Conservation (phyloP, 768 basidiomycete genomes). For the Podaxis carcinomalis region DNA sequence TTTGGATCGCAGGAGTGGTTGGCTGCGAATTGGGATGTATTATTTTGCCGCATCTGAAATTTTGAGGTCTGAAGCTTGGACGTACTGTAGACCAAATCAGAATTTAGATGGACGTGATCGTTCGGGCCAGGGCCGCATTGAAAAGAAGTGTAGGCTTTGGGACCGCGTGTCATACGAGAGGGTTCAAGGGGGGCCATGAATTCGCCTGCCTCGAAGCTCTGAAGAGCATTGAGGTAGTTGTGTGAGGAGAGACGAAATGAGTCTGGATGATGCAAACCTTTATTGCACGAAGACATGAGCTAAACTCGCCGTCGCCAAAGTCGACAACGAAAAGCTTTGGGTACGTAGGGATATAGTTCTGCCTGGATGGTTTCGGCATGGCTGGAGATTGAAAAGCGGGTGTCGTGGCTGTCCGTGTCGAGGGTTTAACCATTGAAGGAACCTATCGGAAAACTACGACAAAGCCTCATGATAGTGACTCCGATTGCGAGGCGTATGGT, state of each 20-base stretch:
- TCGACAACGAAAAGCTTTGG: constrained; percentile 30
- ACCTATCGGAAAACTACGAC: no score
- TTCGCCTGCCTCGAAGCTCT: constrained; percentile 37
- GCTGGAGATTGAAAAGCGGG: background rate
- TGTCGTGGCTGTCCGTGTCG: background rate
- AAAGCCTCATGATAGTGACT: background rate
- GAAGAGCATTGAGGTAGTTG: background rate
- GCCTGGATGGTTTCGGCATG: constrained; percentile 23
- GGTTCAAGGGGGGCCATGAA: constrained; percentile 28
- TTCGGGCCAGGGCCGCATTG: constrained; percentile 42
- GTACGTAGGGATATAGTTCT: constrained; percentile 30
- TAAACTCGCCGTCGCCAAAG: constrained; percentile 30
- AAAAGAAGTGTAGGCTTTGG: constrained; percentile 46
- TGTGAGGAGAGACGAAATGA: background rate
- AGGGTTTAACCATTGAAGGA: no score
- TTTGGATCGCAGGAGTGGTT: constrained; percentile 66
- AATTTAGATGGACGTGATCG: constrained; percentile 55
- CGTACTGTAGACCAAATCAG: constrained; percentile 56
- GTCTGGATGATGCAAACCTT: constrained; percentile 20
- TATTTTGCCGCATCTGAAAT: background rate
- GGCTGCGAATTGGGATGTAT: constrained; percentile 24
- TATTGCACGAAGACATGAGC: constrained; percentile 30
- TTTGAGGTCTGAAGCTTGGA: background rate
- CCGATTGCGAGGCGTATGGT: background rate
- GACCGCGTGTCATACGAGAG: constrained; percentile 18